Evolutionary conservation across 768 basidiomycete species (phyloP), one percentile per base, ranked within the genome.

Genomic region (Vararia minispora): DNA sequence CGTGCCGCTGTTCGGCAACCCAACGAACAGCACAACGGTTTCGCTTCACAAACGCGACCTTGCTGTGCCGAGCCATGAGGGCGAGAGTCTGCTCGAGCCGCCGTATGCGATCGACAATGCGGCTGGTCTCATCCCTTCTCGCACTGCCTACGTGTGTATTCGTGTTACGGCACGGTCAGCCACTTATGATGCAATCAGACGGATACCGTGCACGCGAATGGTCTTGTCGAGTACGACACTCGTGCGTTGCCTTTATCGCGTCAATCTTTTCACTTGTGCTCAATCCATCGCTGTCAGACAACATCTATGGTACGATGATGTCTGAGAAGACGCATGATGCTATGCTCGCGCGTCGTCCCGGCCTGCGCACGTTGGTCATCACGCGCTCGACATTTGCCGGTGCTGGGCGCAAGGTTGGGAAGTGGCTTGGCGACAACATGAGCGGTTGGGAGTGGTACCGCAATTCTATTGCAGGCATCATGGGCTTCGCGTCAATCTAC

Each of bases 301-400:
- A 80, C 40, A 53, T 83, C 6, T 83, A 71, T 52, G 79, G 79
- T 2, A 72, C 71, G 3, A 77, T 80, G 76, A 81, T 81, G 80
- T 77, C 76, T 7, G 60, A 62, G 4, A 67, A 65, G 9, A 80
- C 79, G 1, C 72, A 63, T 21, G 53, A 71, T 23, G 79, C 79
- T 9, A 68, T 82, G 69, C 62, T 76, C 25, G 61, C 68, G 2
- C 73, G 79, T 26, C 66, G 77, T 13, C 79, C 80, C 10, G 73
- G 71, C 0, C 56, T 65, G 27, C 69, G 74, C 1, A 68, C 79
- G 3, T 60, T 82, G 24, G 64, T 82, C 49, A 80, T 82, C 48
- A 83, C 80, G 0, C 77, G 80, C 16, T 81, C 79, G 8, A 82
- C 80, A 2, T 82, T 79, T 45, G 74, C 74, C 1, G 79, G 80